phyloP scores from a whole-genome alignment of 2,329 filamentous ascomycete species.

The Fusarium mangiferae region DNA sequence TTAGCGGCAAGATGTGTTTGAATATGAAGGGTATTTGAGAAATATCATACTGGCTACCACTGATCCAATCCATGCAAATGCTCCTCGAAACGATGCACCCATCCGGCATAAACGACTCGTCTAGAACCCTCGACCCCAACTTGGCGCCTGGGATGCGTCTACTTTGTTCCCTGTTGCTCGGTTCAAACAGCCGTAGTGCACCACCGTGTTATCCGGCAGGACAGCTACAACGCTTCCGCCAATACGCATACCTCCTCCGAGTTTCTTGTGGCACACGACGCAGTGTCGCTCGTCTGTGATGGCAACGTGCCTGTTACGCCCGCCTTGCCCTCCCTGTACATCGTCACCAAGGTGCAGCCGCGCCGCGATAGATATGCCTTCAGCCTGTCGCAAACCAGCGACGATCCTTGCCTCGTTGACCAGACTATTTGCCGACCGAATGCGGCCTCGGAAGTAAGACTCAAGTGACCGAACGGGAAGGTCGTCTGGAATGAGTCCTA shows the following conservation, averaged over 20 bases:
- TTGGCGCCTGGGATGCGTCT: slow-evolving; percentile 47
- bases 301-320: slow-evolving; percentile 74
- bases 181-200: slow-evolving; percentile 82
- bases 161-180: slow-evolving; percentile 54
- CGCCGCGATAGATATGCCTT: slow-evolving; percentile 81
- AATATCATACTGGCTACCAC: slow-evolving; percentile 40
- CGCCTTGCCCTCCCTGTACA: slow-evolving; percentile 60
- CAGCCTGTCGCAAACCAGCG: slow-evolving; percentile 78
- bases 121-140: slow-evolving; percentile 53
- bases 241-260: slow-evolving; percentile 85
- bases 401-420: slow-evolving; percentile 85
- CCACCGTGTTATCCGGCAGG: slow-evolving; percentile 82
- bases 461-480: slow-evolving; percentile 84
- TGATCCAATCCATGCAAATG: slow-evolving; percentile 39
- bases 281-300: slow-evolving; percentile 91
- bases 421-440: slow-evolving; percentile 84
- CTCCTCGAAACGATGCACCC: slow-evolving; percentile 28
- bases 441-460: slow-evolving; percentile 91
- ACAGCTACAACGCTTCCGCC: slow-evolving; percentile 93
- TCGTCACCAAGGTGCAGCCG: slow-evolving; percentile 78
- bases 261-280: slow-evolving; percentile 89
- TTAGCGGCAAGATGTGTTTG: slow-evolving; percentile 24
- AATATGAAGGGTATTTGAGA: slow-evolving; percentile 37
- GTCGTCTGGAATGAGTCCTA: slow-evolving; percentile 84
- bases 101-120: slow-evolving; percentile 21